Conservation (phyloP, 2,329 filamentous ascomycete genomes). For the Fusarium sp. region DNA sequence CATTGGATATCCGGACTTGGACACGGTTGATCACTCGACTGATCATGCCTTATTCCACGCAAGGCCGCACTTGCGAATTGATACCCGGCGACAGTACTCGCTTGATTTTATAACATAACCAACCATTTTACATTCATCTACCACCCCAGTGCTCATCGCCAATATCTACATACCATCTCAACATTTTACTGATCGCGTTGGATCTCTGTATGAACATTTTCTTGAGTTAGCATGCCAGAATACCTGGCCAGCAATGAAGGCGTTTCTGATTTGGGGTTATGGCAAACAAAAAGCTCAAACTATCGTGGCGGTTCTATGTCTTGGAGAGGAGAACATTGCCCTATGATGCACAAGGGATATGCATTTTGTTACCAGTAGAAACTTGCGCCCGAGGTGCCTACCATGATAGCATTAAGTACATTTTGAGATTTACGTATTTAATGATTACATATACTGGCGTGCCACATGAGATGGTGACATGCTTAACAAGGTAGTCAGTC, state of each 20-base stretch:
- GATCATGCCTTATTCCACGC: constrained; percentile 23
- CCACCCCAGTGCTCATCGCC: constrained; percentile 19
- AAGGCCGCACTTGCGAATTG: constrained; percentile 39
- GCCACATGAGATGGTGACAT: not conserved
- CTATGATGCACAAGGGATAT: constrained; percentile 8
- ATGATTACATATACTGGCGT: constrained; percentile 1
- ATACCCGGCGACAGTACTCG: constrained; percentile 42
- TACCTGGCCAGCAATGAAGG: constrained; percentile 25
- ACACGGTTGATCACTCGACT: not conserved
- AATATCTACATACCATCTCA: constrained; percentile 10
- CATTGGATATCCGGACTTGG: constrained; percentile 15
- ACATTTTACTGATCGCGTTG: constrained; percentile 5
- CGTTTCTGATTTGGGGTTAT: constrained; percentile 28
- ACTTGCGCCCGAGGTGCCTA: constrained; percentile 7
- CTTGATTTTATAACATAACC: constrained; percentile 37
- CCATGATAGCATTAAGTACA: constrained; percentile 13
- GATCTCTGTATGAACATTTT: not conserved
- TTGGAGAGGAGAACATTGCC: constrained; percentile 3
- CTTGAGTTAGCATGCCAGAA: constrained; percentile 23
- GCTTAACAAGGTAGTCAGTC: not conserved
- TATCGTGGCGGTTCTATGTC: constrained; percentile 14
- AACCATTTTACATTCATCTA: constrained; percentile 17
- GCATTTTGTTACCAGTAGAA: constrained; percentile 13
- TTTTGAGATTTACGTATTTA: constrained; percentile 18
- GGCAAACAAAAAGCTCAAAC: constrained; percentile 6